Conservation (phyloP, 2,329 filamentous ascomycete genomes). For the Neopestalotiopsis clavispora region DNA sequence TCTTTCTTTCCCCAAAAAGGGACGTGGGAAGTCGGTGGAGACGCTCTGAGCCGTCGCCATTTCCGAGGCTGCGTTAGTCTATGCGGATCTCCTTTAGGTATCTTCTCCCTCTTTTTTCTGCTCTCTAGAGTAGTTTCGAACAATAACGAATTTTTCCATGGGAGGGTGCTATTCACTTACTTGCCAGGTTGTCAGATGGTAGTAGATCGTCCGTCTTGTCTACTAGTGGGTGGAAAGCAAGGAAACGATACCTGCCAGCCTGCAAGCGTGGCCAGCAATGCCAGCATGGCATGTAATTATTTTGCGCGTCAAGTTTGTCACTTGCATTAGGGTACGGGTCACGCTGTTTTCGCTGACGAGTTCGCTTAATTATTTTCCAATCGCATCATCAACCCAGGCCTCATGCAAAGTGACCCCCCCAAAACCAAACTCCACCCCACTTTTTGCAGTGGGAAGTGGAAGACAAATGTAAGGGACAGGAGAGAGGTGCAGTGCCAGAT, state of each 20-base stretch:
- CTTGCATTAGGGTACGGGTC: constrained; percentile 8
- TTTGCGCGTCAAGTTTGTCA: not conserved
- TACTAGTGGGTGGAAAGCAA: not conserved
- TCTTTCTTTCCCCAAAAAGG: constrained; percentile 2
- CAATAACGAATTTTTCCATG: too few relatives aligned
- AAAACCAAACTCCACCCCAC: not conserved
- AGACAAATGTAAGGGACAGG: constrained; percentile 11
- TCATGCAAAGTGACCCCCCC: constrained; percentile 7
- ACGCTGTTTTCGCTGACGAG: not conserved
- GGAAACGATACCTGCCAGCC: too few relatives aligned
- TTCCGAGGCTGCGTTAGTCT: constrained; percentile 4
- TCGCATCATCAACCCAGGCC: constrained; percentile 2
- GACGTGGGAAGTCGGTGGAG: not conserved
- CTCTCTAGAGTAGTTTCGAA: too few relatives aligned
- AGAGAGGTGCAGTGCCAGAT: not conserved
- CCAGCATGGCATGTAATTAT: not conserved
- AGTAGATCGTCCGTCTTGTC: not conserved
- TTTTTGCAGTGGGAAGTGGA: not conserved
- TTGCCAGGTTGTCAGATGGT: not conserved
- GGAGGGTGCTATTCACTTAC: not conserved
- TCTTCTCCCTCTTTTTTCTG: not conserved
- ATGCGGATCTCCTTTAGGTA: constrained; percentile 1
- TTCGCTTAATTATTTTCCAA: constrained; percentile 5
- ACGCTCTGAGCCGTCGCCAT: constrained; percentile 6
- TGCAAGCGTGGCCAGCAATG: not conserved